phyloP scores from a whole-genome alignment of 1,139 yeast genomes.

The Debaryomycetaceae sp. region DNA sequence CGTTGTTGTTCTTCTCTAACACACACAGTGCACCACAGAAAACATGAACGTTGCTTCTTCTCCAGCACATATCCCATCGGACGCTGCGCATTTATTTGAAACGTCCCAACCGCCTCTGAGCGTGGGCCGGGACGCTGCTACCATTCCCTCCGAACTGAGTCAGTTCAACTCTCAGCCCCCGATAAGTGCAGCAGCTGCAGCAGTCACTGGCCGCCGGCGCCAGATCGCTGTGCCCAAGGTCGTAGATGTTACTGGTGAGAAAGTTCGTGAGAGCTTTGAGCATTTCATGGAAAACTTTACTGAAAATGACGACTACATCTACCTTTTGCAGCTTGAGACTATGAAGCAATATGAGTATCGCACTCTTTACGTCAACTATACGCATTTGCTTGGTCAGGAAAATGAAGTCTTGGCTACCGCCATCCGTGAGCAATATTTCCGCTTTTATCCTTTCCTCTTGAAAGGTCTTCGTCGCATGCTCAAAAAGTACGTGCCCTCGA shows the following conservation, averaged over 20 bases:
- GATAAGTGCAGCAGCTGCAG: conserved; percentile 10
- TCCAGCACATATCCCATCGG: conserved; percentile 36
- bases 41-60: conserved; percentile 28
- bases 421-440: conserved; percentile 78
- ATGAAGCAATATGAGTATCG: conserved; percentile 68
- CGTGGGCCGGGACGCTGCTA: conserved; percentile 20
- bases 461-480: conserved; percentile 66
- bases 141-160: conserved; percentile 6
- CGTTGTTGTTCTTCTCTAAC: too few species aligned
- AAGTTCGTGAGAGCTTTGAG: conserved; percentile 86
- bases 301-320: conserved; percentile 33
- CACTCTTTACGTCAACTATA: conserved; percentile 78
- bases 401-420: conserved; percentile 89
- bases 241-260: conserved; percentile 85
- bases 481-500: conserved; percentile 64
- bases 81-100: conserved; percentile 31
- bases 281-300: conserved; percentile 57
- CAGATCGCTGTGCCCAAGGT: conserved; percentile 73
- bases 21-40: too few species aligned
- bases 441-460: conserved; percentile 79
- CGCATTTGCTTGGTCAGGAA: conserved; percentile 64
- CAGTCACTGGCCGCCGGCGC: conserved; percentile 33
- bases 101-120: conserved; percentile 38
- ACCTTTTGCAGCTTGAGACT: conserved; percentile 71
- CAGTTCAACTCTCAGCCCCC: conserved; percentile 12